Evolutionary conservation across 768 basidiomycete genomes (phyloP).

Genomic region (Boletus pseudopeckii): DNA sequence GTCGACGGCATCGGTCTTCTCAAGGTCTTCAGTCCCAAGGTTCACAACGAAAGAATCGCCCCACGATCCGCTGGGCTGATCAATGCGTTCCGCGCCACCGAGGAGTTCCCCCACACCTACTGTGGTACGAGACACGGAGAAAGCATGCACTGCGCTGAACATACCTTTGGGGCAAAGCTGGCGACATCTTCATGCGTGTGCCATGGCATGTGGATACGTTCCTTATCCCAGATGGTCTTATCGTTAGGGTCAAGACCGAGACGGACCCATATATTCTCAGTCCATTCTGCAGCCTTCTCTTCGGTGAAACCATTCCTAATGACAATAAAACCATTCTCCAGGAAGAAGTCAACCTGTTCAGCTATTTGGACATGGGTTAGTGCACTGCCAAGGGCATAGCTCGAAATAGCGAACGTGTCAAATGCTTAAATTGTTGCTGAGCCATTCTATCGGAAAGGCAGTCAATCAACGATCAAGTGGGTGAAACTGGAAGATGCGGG

Average conservation of each 20-base stretch:
- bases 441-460: not conserved
- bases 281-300: slow-evolving; percentile 46
- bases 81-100: not conserved
- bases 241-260: slow-evolving; percentile 51
- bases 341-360: slow-evolving; percentile 51
- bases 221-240: slow-evolving; percentile 51
- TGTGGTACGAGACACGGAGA: not conserved
- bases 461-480: not conserved
- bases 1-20: not conserved
- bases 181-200: slow-evolving; percentile 40
- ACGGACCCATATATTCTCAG: slow-evolving; percentile 48
- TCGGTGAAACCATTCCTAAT: slow-evolving; percentile 52
- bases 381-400: not conserved
- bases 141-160: not conserved
- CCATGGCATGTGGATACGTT: slow-evolving; percentile 54
- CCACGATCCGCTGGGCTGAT: not conserved
- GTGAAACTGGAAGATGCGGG: not conserved
- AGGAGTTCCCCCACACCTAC: slow-evolving; percentile 1
- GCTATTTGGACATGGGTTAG: slow-evolving; percentile 23
- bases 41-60: slow-evolving; percentile 1
- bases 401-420: slow-evolving; percentile 32
- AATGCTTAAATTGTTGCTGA: slow-evolving; percentile 11
- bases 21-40: not conserved
- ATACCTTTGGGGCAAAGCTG: slow-evolving; percentile 50
- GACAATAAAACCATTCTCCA: slow-evolving; percentile 53